phyloP scores from a whole-genome alignment of 139 green algal species.

The Picochlorum sp. region DNA sequence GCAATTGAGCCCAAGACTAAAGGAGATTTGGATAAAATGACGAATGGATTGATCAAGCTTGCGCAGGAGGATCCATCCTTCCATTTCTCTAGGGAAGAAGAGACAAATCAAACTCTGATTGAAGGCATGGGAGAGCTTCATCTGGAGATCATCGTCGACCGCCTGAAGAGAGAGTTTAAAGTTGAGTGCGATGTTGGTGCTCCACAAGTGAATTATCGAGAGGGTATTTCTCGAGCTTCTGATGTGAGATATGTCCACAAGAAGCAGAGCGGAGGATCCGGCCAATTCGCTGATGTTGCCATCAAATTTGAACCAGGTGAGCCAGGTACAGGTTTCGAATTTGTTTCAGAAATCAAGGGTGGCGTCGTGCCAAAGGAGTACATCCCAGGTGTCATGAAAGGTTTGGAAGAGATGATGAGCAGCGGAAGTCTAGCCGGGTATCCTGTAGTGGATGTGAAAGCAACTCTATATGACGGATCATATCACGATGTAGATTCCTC shows the following conservation, averaged over 20 bases:
- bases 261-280: conserved; percentile 94
- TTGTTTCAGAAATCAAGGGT: conserved; percentile 94
- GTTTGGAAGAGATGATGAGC: conserved; percentile 90
- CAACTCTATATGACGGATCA: conserved; percentile 79
- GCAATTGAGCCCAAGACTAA: conserved; percentile 98
- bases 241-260: conserved; percentile 95
- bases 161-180: conserved; percentile 95
- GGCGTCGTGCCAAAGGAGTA: conserved; percentile 96
- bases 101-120: conserved; percentile 94
- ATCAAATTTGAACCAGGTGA: conserved; percentile 93
- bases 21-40: conserved; percentile 95
- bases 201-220: conserved; percentile 97
- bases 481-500: conserved; percentile 98
- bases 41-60: conserved; percentile 88
- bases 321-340: conserved; percentile 87
- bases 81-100: conserved; percentile 70
- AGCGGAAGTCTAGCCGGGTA: conserved; percentile 85
- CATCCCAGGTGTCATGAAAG: conserved; percentile 93
- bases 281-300: conserved; percentile 95
- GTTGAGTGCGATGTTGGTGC: conserved; percentile 85
- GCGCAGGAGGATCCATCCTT: conserved; percentile 97
- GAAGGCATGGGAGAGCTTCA: conserved; percentile 99
- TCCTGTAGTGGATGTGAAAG: conserved; percentile 87
- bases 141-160: conserved; percentile 98
- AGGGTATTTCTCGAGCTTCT: conserved; percentile 71